phyloP scores from a whole-genome alignment of 2,329 filamentous ascomycete species.

The Colletotrichum sp. region DNA sequence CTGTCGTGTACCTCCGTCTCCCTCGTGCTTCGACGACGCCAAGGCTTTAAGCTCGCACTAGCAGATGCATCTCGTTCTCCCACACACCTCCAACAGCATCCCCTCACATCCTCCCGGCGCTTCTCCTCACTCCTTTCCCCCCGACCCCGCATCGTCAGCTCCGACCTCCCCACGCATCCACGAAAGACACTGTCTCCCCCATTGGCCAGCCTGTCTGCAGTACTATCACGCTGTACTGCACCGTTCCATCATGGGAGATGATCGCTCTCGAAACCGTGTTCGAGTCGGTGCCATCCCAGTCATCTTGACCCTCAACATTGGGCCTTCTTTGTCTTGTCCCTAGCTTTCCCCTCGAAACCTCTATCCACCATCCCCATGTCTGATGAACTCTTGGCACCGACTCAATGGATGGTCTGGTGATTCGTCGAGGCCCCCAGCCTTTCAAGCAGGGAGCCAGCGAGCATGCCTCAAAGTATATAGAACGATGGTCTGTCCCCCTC shows the following conservation, averaged over 20 bases:
- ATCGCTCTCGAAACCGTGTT: slow-evolving; percentile 2
- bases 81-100: neutral
- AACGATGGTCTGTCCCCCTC: neutral
- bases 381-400: slow-evolving; percentile 19
- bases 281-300: neutral
- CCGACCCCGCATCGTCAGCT: slow-evolving; percentile 15
- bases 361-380: slow-evolving; percentile 10
- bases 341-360: neutral
- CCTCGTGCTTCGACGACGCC: neutral
- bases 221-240: slow-evolving; percentile 1
- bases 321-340: neutral
- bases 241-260: slow-evolving; percentile 14
- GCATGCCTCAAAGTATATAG: slow-evolving; percentile 8
- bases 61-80: neutral
- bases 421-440: neutral
- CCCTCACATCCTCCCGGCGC: neutral
- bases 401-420: neutral
- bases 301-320: neutral
- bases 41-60: neutral
- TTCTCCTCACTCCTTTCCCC: neutral
- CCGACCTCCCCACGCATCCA: slow-evolving; percentile 19
- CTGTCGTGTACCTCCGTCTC: neutral
- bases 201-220: slow-evolving; percentile 12
- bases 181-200: neutral
- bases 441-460: neutral